These are phyloP conservation scores for Trichoderma oligosporum DNA, from an alignment of 2,329 filamentous ascomycete genomes.

Conservation along the genomic window DNA sequence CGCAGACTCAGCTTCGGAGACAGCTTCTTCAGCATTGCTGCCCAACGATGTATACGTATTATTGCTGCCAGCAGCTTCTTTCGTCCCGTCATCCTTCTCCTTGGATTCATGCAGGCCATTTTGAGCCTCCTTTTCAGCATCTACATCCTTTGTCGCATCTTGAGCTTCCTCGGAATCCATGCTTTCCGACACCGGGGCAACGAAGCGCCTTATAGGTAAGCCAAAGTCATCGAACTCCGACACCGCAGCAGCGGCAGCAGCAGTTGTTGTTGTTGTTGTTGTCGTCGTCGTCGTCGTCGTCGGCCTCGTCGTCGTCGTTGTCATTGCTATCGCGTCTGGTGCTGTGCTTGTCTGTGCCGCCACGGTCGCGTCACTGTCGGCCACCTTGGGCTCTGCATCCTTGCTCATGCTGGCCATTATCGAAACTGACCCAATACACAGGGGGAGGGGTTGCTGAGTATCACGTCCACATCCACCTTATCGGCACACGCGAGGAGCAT, in stretches of 20 bases:
- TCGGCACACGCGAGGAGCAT: conserved; percentile 20
- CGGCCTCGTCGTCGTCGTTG: conserved; percentile 23
- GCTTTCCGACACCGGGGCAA: conserved; percentile 31
- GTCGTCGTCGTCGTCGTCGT: conserved; percentile 22
- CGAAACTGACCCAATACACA: conserved; percentile 11
- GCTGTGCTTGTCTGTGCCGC: conserved; percentile 26
- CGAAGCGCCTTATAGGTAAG: conserved; percentile 56
- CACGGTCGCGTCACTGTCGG: conserved; percentile 17
- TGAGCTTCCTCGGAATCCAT: background rate
- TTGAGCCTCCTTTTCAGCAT: background rate
- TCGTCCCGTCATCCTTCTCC: conserved; percentile 17
- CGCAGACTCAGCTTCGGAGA: conserved; percentile 27
- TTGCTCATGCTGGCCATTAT: conserved; percentile 25
- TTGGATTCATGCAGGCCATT: background rate
- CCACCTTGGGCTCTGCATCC: conserved; percentile 28
- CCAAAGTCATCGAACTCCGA: conserved; percentile 70
- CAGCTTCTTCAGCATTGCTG: conserved; percentile 38
- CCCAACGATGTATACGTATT: conserved; percentile 23
- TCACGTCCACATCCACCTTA: conserved; percentile 30
- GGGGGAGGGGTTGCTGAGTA: conserved; percentile 8
- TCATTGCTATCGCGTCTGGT: conserved; percentile 24
- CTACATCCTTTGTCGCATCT: conserved; percentile 13
- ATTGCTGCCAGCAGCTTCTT: background rate
- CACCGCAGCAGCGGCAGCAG: conserved; percentile 29
- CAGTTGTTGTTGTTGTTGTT: too few species aligned